Evolutionary conservation across 768 basidiomycete species (phyloP), one percentile per base, ranked within the genome.

Genomic region (Tricholoma hemisulphureum): DNA sequence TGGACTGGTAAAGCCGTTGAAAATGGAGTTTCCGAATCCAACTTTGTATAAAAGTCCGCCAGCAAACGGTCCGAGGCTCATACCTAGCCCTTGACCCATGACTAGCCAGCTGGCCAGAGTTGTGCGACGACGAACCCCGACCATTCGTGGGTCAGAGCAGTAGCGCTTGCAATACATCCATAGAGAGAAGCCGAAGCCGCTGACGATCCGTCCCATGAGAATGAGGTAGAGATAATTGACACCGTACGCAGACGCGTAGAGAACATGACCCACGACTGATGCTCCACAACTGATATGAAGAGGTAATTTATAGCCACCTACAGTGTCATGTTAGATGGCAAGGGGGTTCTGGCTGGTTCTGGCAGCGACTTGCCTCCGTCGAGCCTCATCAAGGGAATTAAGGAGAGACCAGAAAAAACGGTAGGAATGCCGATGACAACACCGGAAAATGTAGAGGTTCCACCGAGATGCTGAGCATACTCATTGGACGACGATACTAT

Each of bases 91-190:
- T 63, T 88, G 86, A 0, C 85, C 83, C 2, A 87, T 71, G 28
- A 88, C 86, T 20, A 85, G 71, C 80, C 80, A 86, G 16, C 83
- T 79, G 3, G 83, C 84, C 16, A 87, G 78, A 0, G 81, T 84
- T 10, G 85, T 88, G 31, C 86, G 75, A 23, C 83, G 76, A 26
- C 85, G 81, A 23, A 87, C 67, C 24, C 87, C 85, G 16, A 89
- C 83, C 54, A 89, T 79, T n/a, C 82, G 81, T 3, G 83, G 80
- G 66, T 89, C 88, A n/a, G 76, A 80, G 67, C 87, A 89, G 65
- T 85, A 89, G 13, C 84, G 79, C 63, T 87, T 88, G 62, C 70
- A 73, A 69, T 87, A 88, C 85, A 90, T 83, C 75, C 82, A 86
- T 24, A 80, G 75, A 3, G 83, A 79, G 65, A 86, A 87, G 6